Conservation (phyloP, 2,329 filamentous ascomycete genomes). For the Colletotrichum sp. region DNA sequence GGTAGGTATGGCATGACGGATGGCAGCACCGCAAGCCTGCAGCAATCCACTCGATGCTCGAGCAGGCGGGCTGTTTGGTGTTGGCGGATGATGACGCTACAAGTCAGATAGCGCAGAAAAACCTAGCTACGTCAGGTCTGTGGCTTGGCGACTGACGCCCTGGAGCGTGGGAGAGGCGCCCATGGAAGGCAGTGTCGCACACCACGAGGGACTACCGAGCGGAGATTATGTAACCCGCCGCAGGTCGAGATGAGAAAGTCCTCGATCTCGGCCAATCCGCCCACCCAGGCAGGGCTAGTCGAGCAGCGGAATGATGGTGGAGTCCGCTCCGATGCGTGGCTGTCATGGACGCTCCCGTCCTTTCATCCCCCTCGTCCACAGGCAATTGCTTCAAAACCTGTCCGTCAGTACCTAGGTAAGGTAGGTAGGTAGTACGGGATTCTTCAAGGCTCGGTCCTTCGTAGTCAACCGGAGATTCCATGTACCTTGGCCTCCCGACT, state of each 20-base stretch:
- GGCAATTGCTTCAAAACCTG: neutral
- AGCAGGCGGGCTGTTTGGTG: neutral
- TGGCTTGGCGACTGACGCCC: neutral
- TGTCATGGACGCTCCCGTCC: neutral
- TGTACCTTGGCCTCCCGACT: neutral
- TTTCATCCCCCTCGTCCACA: neutral
- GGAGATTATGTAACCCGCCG: neutral
- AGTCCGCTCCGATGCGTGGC: neutral
- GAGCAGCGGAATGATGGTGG: neutral
- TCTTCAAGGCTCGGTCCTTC: neutral
- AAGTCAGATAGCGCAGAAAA: neutral
- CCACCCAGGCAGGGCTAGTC: neutral
- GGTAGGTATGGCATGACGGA: neutral
- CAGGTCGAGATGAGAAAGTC: neutral
- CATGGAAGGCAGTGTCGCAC: no score
- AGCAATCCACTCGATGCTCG: neutral
- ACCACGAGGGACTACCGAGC: neutral
- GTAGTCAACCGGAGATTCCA: neutral
- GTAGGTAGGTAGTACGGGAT: neutral
- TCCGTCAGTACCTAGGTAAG: neutral
- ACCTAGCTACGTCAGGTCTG: conserved; percentile 12
- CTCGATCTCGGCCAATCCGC: neutral
- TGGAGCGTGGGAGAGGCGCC: neutral
- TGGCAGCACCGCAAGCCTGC: neutral
- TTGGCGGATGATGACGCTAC: conserved; percentile 3